Evolutionary conservation across 2,329 filamentous ascomycete species (phyloP), one percentile per base, ranked within the genome.

Genomic region (Acarospora socialis): DNA sequence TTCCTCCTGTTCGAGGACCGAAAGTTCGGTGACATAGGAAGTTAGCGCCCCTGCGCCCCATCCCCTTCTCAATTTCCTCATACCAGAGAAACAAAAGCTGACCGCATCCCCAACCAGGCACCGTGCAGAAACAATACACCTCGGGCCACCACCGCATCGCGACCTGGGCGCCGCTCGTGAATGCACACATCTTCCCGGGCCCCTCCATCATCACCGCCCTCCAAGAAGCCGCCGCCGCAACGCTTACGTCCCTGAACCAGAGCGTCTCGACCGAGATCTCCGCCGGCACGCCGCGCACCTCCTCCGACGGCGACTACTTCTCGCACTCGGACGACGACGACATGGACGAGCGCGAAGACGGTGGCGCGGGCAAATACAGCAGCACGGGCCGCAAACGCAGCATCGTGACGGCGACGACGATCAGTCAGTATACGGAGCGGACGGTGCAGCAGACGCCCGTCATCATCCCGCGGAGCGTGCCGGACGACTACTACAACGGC

Each of bases 391-490:
- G 81, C 43, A 86, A 87, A 57, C 75, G 77, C 35, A 83, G 77
- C 55, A 81, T 86, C 40, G 80, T 86, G 32, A 82, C 77, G 34
- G 74, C 80, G 52, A 87, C 81, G 5, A 86, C 80, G 1, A 75
- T 87, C 43, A 82, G 77, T 26, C 79, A 81, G 52, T 77, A 77
- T 36, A 83, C 77, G 46, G 81, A 87, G 54, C 71, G 76, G 15
- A 17, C 29, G 56, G 50, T 47, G 39, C 62, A 55, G 12, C 46
- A 41, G 4, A 51, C 14, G 7, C 21, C 49, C 3, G 51, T 52
- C 13, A 58, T 24, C 47, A 49, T 51, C n/a, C n/a, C n/a, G n/a
- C n/a, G n/a, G n/a, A n/a, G n/a, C n/a, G n/a, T n/a, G n/a, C n/a
- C n/a, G n/a, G n/a, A n/a, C n/a, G n/a, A n/a, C n/a, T n/a, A n/a